A percentile compares a stretch with the other conserved stretches of the same genome.
Evolutionary conservation across 768 basidiomycete genomes (phyloP).

Genomic region (Termitomyces sp.): DNA sequence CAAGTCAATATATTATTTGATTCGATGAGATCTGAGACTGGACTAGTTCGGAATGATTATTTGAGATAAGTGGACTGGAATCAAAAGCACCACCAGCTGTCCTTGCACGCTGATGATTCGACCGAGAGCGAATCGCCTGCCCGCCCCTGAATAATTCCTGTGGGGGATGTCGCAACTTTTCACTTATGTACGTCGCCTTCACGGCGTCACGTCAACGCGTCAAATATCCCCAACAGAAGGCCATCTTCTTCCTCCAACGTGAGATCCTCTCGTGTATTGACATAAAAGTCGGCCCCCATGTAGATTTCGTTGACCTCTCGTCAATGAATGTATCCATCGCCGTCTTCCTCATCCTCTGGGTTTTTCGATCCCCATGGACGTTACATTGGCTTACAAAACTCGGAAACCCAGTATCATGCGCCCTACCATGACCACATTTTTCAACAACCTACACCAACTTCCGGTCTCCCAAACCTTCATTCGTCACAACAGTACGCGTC

Average conservation of each 20-base stretch:
- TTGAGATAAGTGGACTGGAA: background rate
- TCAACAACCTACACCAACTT: background rate
- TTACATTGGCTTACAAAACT: background rate
- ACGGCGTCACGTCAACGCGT: slow-evolving; percentile 20
- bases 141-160: slow-evolving; percentile 24
- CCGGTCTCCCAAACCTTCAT: background rate
- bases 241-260: slow-evolving; percentile 18
- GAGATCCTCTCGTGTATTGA: slow-evolving; percentile 6
- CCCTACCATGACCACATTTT: background rate
- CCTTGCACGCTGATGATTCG: slow-evolving; percentile 1
- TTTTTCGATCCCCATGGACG: slow-evolving; percentile 3
- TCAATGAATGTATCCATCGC: slow-evolving; percentile 21
- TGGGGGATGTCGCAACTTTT: slow-evolving; percentile 13
- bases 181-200: slow-evolving; percentile 17
- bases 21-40: slow-evolving; percentile 5
- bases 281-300: slow-evolving; percentile 12
- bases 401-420: background rate
- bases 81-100: background rate
- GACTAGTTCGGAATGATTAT: background rate
- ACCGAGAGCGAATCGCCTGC: background rate
- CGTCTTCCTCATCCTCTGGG: slow-evolving; percentile 10
- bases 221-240: slow-evolving; percentile 11
- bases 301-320: slow-evolving; percentile 1
- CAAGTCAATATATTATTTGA: slow-evolving; percentile 6
- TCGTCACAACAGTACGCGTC: slow-evolving; percentile 14